These are phyloP conservation scores for Trichoderma aggressivum DNA, from an alignment of 2,329 filamentous ascomycete species.

Conservation along the genomic window DNA sequence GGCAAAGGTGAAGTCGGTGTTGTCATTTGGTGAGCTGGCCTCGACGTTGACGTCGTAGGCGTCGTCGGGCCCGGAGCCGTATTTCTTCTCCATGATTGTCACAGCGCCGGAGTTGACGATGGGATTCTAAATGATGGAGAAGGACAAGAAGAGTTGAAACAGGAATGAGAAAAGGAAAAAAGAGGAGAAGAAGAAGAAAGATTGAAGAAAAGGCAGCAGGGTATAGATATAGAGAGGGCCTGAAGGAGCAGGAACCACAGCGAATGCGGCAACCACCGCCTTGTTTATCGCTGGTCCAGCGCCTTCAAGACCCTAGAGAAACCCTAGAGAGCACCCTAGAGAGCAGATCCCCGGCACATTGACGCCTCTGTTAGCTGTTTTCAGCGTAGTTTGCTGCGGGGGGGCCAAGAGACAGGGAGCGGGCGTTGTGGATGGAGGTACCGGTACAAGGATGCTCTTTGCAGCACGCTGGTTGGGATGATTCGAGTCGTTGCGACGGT, in stretches of 20 bases:
- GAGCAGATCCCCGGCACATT: constrained; percentile 10
- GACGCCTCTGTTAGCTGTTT: constrained; percentile 16
- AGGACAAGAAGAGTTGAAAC: background rate
- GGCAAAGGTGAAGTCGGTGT: constrained; percentile 36
- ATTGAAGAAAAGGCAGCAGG: background rate
- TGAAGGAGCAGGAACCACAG: background rate
- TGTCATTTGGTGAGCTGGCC: constrained; percentile 24
- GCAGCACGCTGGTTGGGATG: background rate
- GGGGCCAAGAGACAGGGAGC: background rate
- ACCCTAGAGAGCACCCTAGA: background rate
- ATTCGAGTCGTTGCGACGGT: background rate
- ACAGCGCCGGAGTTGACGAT: background rate
- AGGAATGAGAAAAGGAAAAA: background rate
- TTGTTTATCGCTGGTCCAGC: background rate
- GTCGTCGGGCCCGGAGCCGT: constrained; percentile 19
- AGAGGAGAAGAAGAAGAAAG: background rate
- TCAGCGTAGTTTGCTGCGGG: constrained; percentile 7
- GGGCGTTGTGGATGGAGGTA: background rate
- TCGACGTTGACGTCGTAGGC: constrained; percentile 29
- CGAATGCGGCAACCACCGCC: constrained; percentile 1
- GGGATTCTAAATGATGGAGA: background rate
- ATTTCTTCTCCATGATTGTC: constrained; percentile 25
- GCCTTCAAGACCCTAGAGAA: background rate
- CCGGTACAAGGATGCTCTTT: background rate
- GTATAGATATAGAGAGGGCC: background rate